Evolutionary conservation across 257 asterid genomes (phyloP).

Genomic region (Gentiana dahurica): DNA sequence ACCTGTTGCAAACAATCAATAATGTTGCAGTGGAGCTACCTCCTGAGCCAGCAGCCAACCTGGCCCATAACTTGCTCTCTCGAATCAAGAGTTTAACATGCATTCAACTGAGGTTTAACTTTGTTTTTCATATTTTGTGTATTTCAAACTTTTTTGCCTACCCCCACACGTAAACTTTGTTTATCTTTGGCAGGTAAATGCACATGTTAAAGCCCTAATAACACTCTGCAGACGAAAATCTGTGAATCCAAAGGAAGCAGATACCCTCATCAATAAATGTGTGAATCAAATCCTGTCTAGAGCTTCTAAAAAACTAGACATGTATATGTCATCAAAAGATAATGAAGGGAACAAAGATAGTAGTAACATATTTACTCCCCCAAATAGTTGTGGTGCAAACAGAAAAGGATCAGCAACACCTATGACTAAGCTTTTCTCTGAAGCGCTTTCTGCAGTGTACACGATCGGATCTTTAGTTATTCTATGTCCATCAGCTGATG

Average conservation of each 20-base stretch:
- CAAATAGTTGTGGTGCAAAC: conserved; percentile 18
- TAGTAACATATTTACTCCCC: conserved; percentile 43
- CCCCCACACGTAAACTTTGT: neutral
- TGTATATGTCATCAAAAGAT: conserved; percentile 49
- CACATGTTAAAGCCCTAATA: conserved; percentile 83
- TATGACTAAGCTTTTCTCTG: conserved; percentile 25
- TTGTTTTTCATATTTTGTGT: too few relatives aligned
- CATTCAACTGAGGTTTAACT: conserved; percentile 80
- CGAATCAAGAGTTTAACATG: conserved; percentile 78
- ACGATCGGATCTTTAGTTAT: conserved; percentile 74
- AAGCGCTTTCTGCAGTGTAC: conserved; percentile 55
- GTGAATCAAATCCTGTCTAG: conserved; percentile 51
- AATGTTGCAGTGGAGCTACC: conserved; percentile 75
- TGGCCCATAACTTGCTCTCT: conserved; percentile 70
- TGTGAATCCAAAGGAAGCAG: conserved; percentile 43
- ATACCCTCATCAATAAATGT: conserved; percentile 62
- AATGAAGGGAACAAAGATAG: conserved; percentile 25
- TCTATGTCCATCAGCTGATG: conserved; percentile 59
- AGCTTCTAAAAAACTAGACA: conserved; percentile 46
- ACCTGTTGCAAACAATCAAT: conserved; percentile 82
- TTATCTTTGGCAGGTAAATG: conserved; percentile 65
- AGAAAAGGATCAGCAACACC: conserved; percentile 28
- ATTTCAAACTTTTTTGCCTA: too few relatives aligned
- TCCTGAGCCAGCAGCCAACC: conserved; percentile 81
- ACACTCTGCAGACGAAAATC: conserved; percentile 82